These are phyloP conservation scores for Thuidium tamariscinum DNA, from an alignment of 225 moss, liverwort and hornwort species.

Conservation along the genomic window DNA sequence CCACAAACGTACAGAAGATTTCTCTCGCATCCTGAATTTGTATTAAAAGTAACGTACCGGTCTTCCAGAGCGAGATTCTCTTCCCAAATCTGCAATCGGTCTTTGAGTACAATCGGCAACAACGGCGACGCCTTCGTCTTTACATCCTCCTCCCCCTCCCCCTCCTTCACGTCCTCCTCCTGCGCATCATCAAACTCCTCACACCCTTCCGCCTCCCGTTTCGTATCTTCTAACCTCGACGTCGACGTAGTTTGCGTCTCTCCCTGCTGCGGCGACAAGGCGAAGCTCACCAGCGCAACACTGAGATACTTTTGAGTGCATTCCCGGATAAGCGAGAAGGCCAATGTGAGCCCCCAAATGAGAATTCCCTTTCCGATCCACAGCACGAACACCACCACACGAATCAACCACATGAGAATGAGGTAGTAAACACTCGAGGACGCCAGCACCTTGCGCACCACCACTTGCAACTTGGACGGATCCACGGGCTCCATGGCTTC, in stretches of 20 bases:
- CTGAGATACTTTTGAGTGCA: conserved; percentile 19
- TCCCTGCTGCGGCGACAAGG: neutral
- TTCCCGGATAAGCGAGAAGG: conserved; percentile 27
- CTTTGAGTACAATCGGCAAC: conserved; percentile 26
- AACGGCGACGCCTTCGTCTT: conserved; percentile 17
- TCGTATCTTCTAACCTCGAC: neutral
- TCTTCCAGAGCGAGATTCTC: conserved; percentile 28
- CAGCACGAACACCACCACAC: conserved; percentile 26
- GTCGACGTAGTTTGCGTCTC: neutral
- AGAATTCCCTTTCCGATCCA: conserved; percentile 31
- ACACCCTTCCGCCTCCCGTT: neutral
- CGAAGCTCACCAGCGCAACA: conserved; percentile 17
- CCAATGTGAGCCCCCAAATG: conserved; percentile 23
- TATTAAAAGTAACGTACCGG: conserved; percentile 11
- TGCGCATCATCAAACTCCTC: neutral
- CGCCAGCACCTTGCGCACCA: conserved; percentile 15
- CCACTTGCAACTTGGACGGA: conserved; percentile 18
- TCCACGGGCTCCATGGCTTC: conserved; percentile 11
- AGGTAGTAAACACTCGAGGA: conserved; percentile 24
- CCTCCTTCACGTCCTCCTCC: neutral
- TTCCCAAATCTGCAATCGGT: conserved; percentile 35
- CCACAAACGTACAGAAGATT: neutral
- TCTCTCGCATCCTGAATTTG: neutral
- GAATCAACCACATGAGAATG: conserved; percentile 31
- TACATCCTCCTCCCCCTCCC: neutral